Conservation (phyloP, 1,284 basidiomycete species). For the Ustilago bromivora region DNA sequence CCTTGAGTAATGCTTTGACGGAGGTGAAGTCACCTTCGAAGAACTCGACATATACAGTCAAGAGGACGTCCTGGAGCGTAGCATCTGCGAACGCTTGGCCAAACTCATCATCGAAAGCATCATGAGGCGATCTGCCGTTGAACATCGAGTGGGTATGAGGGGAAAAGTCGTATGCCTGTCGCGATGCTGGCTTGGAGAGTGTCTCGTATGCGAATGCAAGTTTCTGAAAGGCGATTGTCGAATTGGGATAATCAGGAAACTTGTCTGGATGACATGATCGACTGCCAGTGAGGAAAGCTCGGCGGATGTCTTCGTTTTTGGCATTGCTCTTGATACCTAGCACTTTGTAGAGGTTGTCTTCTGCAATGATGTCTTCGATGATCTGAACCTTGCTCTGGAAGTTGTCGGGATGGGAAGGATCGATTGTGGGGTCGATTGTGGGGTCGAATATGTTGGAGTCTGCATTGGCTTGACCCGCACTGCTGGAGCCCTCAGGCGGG, state of each 20-base stretch:
- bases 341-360: conserved; percentile 78
- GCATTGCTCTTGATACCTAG: conserved; percentile 76
- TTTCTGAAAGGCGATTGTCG: conserved; percentile 85
- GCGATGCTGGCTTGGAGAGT: conserved; percentile 79
- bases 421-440: not conserved
- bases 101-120: conserved; percentile 52
- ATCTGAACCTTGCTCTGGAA: conserved; percentile 47
- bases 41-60: conserved; percentile 83
- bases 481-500: not conserved
- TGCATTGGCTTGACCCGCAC: conserved; percentile 3
- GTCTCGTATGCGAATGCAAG: conserved; percentile 85
- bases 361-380: conserved; percentile 53
- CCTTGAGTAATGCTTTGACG: conserved; percentile 72
- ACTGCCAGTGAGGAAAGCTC: conserved; percentile 82
- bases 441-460: conserved; percentile 1
- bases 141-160: conserved; percentile 47
- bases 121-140: conserved; percentile 46
- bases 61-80: conserved; percentile 77
- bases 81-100: conserved; percentile 51
- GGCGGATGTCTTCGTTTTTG: conserved; percentile 77
- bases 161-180: conserved; percentile 77
- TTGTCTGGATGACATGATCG: conserved; percentile 87
- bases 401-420: conserved; percentile 10
- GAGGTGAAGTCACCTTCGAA: conserved; percentile 79
- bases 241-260: conserved; percentile 79